Conservation (phyloP, 2,329 filamentous ascomycete species). For the Pseudogymnoascus sp. region DNA sequence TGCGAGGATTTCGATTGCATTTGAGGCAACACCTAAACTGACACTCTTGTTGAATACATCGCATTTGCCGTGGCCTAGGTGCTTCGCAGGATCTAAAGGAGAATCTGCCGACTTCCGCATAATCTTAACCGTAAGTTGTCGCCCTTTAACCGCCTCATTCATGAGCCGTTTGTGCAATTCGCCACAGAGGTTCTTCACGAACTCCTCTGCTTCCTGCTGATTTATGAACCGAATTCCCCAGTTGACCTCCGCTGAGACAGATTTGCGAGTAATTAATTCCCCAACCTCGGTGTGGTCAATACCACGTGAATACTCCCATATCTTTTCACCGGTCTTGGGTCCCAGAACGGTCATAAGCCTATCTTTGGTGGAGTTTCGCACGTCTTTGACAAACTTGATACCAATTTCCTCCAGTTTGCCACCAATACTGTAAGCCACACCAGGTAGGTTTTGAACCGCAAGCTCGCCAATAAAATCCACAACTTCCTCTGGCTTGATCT, state of each 20-base stretch:
- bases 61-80: slow-evolving; percentile 90
- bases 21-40: slow-evolving; percentile 74
- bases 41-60: slow-evolving; percentile 88
- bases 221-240: slow-evolving; percentile 95
- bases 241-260: slow-evolving; percentile 92
- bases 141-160: slow-evolving; percentile 79
- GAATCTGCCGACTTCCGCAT: slow-evolving; percentile 83
- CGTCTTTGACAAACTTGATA: slow-evolving; percentile 72
- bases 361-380: slow-evolving; percentile 69
- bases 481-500: slow-evolving; percentile 74
- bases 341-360: slow-evolving; percentile 65
- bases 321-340: slow-evolving; percentile 83
- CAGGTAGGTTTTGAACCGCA: slow-evolving; percentile 73
- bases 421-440: slow-evolving; percentile 84
- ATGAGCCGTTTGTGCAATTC: slow-evolving; percentile 75
- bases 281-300: slow-evolving; percentile 82
- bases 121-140: slow-evolving; percentile 85
- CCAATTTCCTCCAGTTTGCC: slow-evolving; percentile 83
- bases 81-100: slow-evolving; percentile 83
- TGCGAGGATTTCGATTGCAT: slow-evolving; percentile 59
- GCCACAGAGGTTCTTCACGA: slow-evolving; percentile 73
- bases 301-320: slow-evolving; percentile 84
- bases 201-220: slow-evolving; percentile 88
- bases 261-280: slow-evolving; percentile 78
- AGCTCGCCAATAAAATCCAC: slow-evolving; percentile 69